Evolutionary conservation across 768 basidiomycete genomes (phyloP), one percentile per base, ranked within the genome.

Genomic region (Pleurotus djamor): DNA sequence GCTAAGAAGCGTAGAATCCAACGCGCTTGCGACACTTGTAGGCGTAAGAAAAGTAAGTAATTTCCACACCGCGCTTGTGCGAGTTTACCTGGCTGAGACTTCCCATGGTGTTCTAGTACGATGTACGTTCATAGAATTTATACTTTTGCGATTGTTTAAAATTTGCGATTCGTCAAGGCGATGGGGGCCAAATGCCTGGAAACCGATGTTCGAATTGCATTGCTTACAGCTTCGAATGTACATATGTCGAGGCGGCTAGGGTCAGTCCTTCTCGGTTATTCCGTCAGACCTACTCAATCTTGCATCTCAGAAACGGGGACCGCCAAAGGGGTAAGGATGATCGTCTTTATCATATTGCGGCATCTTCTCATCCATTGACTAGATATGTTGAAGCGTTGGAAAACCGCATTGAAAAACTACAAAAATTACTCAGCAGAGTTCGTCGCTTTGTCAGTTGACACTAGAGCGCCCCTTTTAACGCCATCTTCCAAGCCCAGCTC

Each of bases 1-100:
- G 63, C 60, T 47, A 87, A 86, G 75, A 85, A 84, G 67, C 71
- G 84, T 38, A 76, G 82, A 61, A 81, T 85, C 50, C 84, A 83
- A 61, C 79, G 88, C 34, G 88, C 88, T 14, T 92, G 89, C 72
- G 89, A 91, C 66, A 73, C 83, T 5, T 92, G 90, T 71, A 79
- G 88, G 64, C 75, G 81, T 52, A 91, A 89, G 79, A 92, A 91
- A 71, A 83, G 87, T 84, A 61, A 49, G 78, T 72, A 16, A 9
- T n/a, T 55, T 57, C 17, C 8, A 41, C 37, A 34, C 68, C 55
- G 34, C 17, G 28, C 58, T 48, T 52, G 16, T 17, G 43, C 51
- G 17, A 37, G 38, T 13, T 44, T 28, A 28, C 2, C 3, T 28
- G 3, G 7, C 35, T n/a, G 38, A 21, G 10, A 36, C 50, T 49